These are phyloP conservation scores for Eucalyptus sideroxylon DNA, from an alignment of 345 rosid species.

Conservation along the genomic window DNA sequence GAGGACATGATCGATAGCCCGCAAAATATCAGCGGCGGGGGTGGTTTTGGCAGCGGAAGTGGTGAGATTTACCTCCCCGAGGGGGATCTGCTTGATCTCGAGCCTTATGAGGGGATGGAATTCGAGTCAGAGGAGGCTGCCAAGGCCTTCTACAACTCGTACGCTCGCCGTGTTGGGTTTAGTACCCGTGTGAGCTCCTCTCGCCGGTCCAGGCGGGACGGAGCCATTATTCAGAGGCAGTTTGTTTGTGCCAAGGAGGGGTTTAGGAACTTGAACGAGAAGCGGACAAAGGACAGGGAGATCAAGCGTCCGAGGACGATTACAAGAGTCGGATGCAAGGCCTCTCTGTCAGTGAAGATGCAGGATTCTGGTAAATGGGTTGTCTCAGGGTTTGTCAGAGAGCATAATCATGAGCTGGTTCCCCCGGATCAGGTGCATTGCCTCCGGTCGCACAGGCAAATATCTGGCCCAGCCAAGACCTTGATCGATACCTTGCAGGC, in stretches of 20 bases:
- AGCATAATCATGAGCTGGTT: conserved; percentile 35
- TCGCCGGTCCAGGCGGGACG: conserved; percentile 43
- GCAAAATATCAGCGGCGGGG: background rate
- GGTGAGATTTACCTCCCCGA: conserved; percentile 19
- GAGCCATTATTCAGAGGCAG: conserved; percentile 41
- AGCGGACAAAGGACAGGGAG: conserved; percentile 33
- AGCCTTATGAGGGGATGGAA: conserved; percentile 47
- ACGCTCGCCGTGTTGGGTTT: conserved; percentile 47
- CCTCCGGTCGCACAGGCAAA: conserved; percentile 36
- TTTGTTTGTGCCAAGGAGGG: conserved; percentile 50
- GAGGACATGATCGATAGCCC: conserved; percentile 16
- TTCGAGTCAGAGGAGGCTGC: conserved; percentile 51
- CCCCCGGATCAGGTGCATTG: conserved; percentile 38
- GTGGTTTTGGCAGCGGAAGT: background rate
- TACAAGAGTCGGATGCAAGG: conserved; percentile 36
- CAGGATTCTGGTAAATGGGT: conserved; percentile 43
- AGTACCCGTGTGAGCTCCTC: conserved; percentile 51
- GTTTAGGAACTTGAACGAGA: conserved; percentile 33
- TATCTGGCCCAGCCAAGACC: conserved; percentile 37
- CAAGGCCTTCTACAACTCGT: conserved; percentile 41
- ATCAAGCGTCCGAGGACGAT: conserved; percentile 34
- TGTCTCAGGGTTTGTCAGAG: conserved; percentile 23
- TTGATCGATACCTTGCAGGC: conserved; percentile 41
- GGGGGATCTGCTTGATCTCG: conserved; percentile 28
- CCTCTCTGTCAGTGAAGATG: conserved; percentile 28